phyloP scores from a whole-genome alignment of 2,329 filamentous ascomycete genomes.

The Clarireedia monteithiana region DNA sequence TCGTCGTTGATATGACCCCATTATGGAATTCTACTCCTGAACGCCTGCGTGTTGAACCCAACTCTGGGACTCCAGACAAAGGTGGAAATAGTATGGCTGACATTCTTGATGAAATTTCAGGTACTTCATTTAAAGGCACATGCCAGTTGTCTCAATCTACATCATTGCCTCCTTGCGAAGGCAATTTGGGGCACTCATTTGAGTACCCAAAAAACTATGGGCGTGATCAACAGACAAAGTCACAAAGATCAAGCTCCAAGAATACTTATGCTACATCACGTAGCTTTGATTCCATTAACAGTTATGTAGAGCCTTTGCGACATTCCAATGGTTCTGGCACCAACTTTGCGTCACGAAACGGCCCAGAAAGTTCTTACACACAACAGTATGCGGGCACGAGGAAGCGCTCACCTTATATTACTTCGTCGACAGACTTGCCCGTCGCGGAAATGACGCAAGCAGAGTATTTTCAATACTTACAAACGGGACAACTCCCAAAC shows the following conservation, averaged over 20 bases:
- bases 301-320: neutral
- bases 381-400: neutral
- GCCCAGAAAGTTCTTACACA: neutral
- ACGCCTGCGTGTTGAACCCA: slow-evolving; percentile 18
- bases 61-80: slow-evolving; percentile 19
- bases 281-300: neutral
- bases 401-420: neutral
- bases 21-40: slow-evolving; percentile 36
- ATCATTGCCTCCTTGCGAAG: neutral
- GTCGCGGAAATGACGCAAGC: slow-evolving; percentile 9
- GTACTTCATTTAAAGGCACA: neutral
- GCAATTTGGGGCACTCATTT: neutral
- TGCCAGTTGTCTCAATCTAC: neutral
- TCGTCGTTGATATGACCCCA: slow-evolving; percentile 35
- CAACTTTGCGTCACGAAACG: neutral
- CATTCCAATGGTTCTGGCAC: neutral
- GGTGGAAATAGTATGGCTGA: slow-evolving; percentile 39
- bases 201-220: neutral
- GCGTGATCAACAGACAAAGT: neutral
- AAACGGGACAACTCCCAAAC: slow-evolving; percentile 5
- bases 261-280: neutral
- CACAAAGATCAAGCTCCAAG: neutral
- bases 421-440: slow-evolving; percentile 16
- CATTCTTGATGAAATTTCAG: slow-evolving; percentile 14
- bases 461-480: slow-evolving; percentile 9